Evolutionary conservation across 192 early-diverging fungal genomes (phyloP), one percentile per base, ranked within the genome.

Genomic region (Entrophospora sp.): DNA sequence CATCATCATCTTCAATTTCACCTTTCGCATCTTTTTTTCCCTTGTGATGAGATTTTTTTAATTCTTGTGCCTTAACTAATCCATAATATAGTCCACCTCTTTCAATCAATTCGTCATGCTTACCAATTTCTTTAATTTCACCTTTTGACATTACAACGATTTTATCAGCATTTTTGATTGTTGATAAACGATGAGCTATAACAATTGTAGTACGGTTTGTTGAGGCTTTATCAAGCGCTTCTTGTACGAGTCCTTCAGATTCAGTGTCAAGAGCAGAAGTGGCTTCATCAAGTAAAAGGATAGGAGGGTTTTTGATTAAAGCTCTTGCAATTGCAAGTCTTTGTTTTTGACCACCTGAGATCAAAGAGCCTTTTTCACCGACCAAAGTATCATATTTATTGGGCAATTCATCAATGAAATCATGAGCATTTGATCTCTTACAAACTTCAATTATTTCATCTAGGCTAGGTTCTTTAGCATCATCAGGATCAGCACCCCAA

Each of bases 261-360:
- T 81, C 85, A 13, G 86, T 84, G 58, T 91, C 91, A 43, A 92
- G 64, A 0, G 91, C 91, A 12, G 81, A 83, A 7, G 90, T 91
- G 1, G 89, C 87, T 67, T 91, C 91, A 52, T 93, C 91, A 18
- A 92, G 71, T 1, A 92, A 68, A 30, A 94, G 67, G 8, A 94
- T 82, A 3, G 69, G 71, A 0, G 92, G 92, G 61, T 83, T 79
- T 60, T 86, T 85, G 57, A 92, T 82, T 63, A 94, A 75, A 4
- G 91, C 90, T 20, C 91, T 76, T 2, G 92, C 91, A 79, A 98
- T 96, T 59, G 93, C 92, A 66, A 96, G 91, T 51, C 60, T 59
- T 51, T 83, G 79, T 38, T 81, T 80, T 49, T 83, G 81, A 2
- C 81, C 79, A 28, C 76, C 75, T 42, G 9, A 42, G 3, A 14